Base-by-base conservation (phyloP, 2,329 filamentous ascomycete genomes). In the Penicillium frequentans region DNA sequence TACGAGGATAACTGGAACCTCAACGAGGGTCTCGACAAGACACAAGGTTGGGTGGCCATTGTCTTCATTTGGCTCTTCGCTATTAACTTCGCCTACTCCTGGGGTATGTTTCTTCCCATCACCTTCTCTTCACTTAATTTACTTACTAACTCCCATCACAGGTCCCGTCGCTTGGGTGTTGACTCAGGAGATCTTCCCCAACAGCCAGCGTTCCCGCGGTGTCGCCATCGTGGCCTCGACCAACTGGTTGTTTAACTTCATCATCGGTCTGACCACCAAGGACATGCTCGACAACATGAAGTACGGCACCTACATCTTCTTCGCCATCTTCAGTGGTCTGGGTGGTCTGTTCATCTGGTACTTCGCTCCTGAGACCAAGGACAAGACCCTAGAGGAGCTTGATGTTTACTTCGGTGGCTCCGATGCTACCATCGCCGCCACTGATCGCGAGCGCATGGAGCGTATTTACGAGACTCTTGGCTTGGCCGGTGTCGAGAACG, bases 401-500 rank as follows among this genome's bases (percentile, higher is more conserved):
- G 87, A 90, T 63, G 78, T 87, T 54, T 68, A 71, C 67, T 73
- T 77, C 57, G 67, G 75, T 46, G 63, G 71, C 33, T 59, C 64
- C 49, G 54, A 52, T 44, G 60, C 65, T 0, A 64, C 70, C 54
- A 70, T 78, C 61, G 73, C 75, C 10, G 68, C 69, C 43, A 60
- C 69, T 29, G 70, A 76, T 60, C 63, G 73, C 48, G 86, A 89
- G 73, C 82, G 88, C 27, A 90, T 90, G 86, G 81, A 81, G n/a
- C 84, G 88, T 70, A 90, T 91, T 65, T 87, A 90, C 69, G 75
- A 78, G 31, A 87, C 90, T 65, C 86, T 91, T 59, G 89, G 89
- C 0, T 75, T 90, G 52, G 74, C 64, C 33, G 69, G 65, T 23
- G 61, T 73, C 0, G 64, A 73, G 55, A 60, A 42, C 16, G 48